phyloP scores from a whole-genome alignment of 768 basidiomycete species.

The Lentinula sp. region DNA sequence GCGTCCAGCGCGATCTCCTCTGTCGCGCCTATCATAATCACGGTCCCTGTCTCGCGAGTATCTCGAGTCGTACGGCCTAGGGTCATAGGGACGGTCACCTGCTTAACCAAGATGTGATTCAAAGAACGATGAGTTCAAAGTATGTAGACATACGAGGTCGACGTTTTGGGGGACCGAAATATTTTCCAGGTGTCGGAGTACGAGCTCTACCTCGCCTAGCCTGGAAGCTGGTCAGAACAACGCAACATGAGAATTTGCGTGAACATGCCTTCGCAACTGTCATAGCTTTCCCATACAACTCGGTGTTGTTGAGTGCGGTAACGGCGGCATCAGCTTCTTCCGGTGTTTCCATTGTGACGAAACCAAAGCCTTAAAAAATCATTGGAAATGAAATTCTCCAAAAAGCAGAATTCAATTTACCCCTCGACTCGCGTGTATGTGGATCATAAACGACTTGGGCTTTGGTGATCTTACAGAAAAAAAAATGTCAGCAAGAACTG shows the following conservation, averaged over 20 bases:
- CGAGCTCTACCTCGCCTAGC: slow-evolving; percentile 86
- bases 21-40: slow-evolving; percentile 28
- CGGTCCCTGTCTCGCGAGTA: slow-evolving; percentile 51
- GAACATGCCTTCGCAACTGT: slow-evolving; percentile 74
- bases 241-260: not conserved
- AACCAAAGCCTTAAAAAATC: slow-evolving; percentile 38
- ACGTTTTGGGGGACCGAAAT: slow-evolving; percentile 90
- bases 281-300: slow-evolving; percentile 81
- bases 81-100: slow-evolving; percentile 88
- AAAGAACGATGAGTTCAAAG: slow-evolving; percentile 1
- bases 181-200: slow-evolving; percentile 90
- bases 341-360: slow-evolving; percentile 71
- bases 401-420: slow-evolving; percentile 58
- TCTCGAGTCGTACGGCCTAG: slow-evolving; percentile 85
- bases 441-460: slow-evolving; percentile 70
- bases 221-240: slow-evolving; percentile 17
- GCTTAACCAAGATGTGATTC: not conserved
- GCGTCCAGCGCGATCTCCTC: slow-evolving; percentile 19
- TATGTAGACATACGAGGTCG: slow-evolving; percentile 38
- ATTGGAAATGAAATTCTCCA: slow-evolving; percentile 42
- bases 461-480: slow-evolving; percentile 53
- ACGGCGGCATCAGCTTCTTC: slow-evolving; percentile 94
- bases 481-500: not conserved
- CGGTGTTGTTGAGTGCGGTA: slow-evolving; percentile 74
- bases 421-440: slow-evolving; percentile 59